Conservation (phyloP, 257 asterid genomes). For the Cinchona pubescens region DNA sequence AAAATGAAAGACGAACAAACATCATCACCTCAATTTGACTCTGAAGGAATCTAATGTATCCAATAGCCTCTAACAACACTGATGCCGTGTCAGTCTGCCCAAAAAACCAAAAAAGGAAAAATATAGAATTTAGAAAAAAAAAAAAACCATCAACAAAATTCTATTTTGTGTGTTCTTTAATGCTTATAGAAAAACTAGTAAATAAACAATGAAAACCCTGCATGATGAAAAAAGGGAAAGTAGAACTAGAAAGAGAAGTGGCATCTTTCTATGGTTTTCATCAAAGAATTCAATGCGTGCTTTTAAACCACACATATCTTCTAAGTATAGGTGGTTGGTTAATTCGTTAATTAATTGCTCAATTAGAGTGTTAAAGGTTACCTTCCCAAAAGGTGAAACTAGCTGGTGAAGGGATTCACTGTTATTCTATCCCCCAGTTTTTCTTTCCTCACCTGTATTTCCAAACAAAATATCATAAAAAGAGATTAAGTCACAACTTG, state of each 20-base stretch:
- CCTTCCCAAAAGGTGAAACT: slow-evolving; percentile 94
- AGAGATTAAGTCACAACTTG: slow-evolving; percentile 12
- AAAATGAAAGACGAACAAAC: slow-evolving; percentile 26
- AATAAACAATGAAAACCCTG: slow-evolving; percentile 5
- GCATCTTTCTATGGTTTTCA: slow-evolving; percentile 11
- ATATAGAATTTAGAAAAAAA: not conserved
- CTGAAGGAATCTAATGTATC: slow-evolving; percentile 88
- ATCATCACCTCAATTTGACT: slow-evolving; percentile 76
- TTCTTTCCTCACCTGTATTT: slow-evolving; percentile 74
- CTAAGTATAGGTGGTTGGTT: not conserved
- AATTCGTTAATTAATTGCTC: not conserved
- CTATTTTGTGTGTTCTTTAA: slow-evolving; percentile 14
- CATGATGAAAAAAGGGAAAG: slow-evolving; percentile 16
- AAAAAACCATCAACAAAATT: slow-evolving; percentile 1
- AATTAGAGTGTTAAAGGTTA: slow-evolving; percentile 23
- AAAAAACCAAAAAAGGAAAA: slow-evolving; percentile 13
- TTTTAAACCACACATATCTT: slow-evolving; percentile 13
- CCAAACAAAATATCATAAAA: slow-evolving; percentile 14
- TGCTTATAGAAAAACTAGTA: slow-evolving; percentile 7
- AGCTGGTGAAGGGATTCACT: slow-evolving; percentile 84
- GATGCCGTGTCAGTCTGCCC: slow-evolving; percentile 98
- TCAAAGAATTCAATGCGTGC: slow-evolving; percentile 6
- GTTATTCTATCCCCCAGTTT: slow-evolving; percentile 80
- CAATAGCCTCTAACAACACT: slow-evolving; percentile 77
- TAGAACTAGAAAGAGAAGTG: slow-evolving; percentile 17